phyloP scores from a whole-genome alignment of 2,329 filamentous ascomycete species.

The Colletotrichum zoysiae region DNA sequence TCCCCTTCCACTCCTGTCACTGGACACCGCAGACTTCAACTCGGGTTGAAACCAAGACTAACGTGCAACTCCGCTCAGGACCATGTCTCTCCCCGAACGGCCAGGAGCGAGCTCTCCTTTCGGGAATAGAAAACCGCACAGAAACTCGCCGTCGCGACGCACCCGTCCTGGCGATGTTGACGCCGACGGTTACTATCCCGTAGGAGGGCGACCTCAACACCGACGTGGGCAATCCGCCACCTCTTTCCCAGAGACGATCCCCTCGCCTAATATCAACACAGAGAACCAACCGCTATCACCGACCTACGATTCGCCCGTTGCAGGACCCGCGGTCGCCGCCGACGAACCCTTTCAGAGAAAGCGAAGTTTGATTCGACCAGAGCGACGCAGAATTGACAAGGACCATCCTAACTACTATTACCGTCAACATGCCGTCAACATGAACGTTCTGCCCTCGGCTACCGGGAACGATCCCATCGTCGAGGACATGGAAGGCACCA shows the following conservation, averaged over 20 bases:
- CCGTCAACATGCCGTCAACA: slow-evolving; percentile 91
- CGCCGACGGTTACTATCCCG: slow-evolving; percentile 65
- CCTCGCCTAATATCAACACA: slow-evolving; percentile 66
- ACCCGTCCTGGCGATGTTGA: slow-evolving; percentile 78
- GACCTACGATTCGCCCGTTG: slow-evolving; percentile 52
- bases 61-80: slow-evolving; percentile 49
- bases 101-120: slow-evolving; percentile 73
- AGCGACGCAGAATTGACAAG: slow-evolving; percentile 85
- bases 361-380: slow-evolving; percentile 88
- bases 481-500: slow-evolving; percentile 80
- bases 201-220: slow-evolving; percentile 59
- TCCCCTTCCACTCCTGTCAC: slow-evolving; percentile 11
- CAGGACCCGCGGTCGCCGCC: slow-evolving; percentile 32
- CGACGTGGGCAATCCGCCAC: slow-evolving; percentile 69
- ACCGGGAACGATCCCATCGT: slow-evolving; percentile 92
- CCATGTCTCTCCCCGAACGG: slow-evolving; percentile 74
- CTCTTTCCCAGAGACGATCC: slow-evolving; percentile 70
- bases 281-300: slow-evolving; percentile 69
- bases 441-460: slow-evolving; percentile 89
- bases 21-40: slow-evolving; percentile 11
- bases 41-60: slow-evolving; percentile 13
- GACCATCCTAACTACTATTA: slow-evolving; percentile 97
- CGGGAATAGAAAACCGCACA: slow-evolving; percentile 73
- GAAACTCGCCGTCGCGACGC: slow-evolving; percentile 76
- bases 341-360: slow-evolving; percentile 71